A percentile compares a stretch with the other conserved stretches of the same genome.
Conservation (phyloP, 768 basidiomycete genomes). For the Leccinum longicurvipes region DNA sequence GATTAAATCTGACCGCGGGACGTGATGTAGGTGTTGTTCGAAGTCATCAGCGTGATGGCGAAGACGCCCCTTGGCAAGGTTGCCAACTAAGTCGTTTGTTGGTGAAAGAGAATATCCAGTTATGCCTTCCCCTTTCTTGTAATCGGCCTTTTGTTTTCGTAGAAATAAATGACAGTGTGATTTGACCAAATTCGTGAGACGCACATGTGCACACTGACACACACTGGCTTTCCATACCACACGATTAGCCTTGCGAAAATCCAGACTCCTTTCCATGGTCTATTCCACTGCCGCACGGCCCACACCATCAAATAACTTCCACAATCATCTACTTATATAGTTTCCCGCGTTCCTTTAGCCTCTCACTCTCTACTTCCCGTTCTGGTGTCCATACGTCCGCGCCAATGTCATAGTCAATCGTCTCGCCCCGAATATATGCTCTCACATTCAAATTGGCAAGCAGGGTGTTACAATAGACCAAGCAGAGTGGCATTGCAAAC, state of each 20-base stretch:
- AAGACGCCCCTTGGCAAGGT: conserved; percentile 74
- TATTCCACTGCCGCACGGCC: too few relatives aligned
- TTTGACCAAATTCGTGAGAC: too few relatives aligned
- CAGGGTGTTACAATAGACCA: background rate
- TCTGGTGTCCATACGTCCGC: background rate
- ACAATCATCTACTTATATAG: too few relatives aligned
- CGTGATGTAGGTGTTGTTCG: conserved; percentile 58
- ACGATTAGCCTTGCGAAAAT: too few relatives aligned
- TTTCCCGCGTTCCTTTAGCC: too few relatives aligned
- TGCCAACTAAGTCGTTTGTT: conserved; percentile 10
- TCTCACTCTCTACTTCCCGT: too few relatives aligned
- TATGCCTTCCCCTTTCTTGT: background rate
- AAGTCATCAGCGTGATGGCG: conserved; percentile 75
- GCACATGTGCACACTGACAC: too few relatives aligned
- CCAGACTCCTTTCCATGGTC: too few relatives aligned
- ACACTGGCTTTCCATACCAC: too few relatives aligned
- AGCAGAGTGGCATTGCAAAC: background rate
- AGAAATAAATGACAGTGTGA: too few relatives aligned
- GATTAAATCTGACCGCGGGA: conserved; percentile 1
- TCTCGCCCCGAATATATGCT: background rate
- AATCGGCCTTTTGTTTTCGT: background rate
- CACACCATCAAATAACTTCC: too few relatives aligned
- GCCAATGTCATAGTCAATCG: background rate
- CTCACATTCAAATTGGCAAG: background rate
- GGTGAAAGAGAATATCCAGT: background rate